These are phyloP conservation scores for Claviceps purpurea DNA, from an alignment of 2,329 filamentous ascomycete genomes.

Conservation along the genomic window DNA sequence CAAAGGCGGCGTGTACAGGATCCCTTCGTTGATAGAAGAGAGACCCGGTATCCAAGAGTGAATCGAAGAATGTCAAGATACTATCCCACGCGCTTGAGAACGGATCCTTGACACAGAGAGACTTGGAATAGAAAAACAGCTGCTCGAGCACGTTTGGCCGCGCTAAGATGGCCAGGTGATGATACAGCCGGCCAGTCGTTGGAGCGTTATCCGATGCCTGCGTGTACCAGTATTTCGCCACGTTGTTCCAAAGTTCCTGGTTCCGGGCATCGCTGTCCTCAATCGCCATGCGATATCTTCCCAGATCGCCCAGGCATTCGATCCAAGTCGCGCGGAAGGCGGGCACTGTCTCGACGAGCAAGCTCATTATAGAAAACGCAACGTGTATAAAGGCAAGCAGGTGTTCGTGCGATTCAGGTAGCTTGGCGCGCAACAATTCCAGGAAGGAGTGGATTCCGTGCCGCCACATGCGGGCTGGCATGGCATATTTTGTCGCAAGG, in stretches of 20 bases:
- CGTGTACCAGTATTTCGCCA: conserved; percentile 73
- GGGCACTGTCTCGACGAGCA: conserved; percentile 75
- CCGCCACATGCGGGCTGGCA: conserved; percentile 90
- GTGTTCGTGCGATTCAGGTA: conserved; percentile 69
- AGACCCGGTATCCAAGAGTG: conserved; percentile 27
- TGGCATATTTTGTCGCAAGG: conserved; percentile 69
- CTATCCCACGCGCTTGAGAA: conserved; percentile 57
- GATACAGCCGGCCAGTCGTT: conserved; percentile 65
- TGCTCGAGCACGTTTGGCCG: conserved; percentile 57
- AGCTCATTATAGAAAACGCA: conserved; percentile 78
- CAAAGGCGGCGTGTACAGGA: conserved; percentile 42
- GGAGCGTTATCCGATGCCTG: conserved; percentile 68
- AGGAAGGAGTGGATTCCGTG: conserved; percentile 82
- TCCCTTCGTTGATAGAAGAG: conserved; percentile 19
- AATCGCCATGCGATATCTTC: conserved; percentile 77
- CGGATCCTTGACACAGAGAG: conserved; percentile 52
- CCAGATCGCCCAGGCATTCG: conserved; percentile 79
- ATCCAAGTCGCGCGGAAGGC: conserved; percentile 84
- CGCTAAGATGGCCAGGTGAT: conserved; percentile 73
- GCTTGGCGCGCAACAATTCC: conserved; percentile 58
- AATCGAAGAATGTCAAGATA: conserved; percentile 56
- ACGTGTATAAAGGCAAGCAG: conserved; percentile 87
- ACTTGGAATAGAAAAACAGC: conserved; percentile 59
- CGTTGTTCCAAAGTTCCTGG: conserved; percentile 67
- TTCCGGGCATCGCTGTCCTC: conserved; percentile 68